Evolutionary conservation across 306 rosid species (phyloP).

Genomic region (Vigna angularis): DNA sequence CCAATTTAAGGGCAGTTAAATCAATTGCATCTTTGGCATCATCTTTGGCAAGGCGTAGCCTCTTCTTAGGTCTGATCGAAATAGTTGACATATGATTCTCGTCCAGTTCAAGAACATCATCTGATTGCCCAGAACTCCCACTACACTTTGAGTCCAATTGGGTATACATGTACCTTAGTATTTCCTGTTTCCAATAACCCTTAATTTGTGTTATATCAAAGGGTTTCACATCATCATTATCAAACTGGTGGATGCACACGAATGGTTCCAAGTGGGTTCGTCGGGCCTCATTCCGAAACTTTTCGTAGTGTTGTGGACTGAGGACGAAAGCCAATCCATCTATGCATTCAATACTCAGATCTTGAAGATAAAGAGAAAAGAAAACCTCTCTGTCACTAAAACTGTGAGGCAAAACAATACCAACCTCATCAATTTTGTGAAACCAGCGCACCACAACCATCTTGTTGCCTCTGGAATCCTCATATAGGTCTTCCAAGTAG

Average conservation of each 20-base stretch:
- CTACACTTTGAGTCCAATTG: conserved; percentile 51
- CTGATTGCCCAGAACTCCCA: conserved; percentile 57
- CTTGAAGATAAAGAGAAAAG: conserved; percentile 95
- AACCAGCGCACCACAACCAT: conserved; percentile 99
- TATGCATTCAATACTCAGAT: conserved; percentile 96
- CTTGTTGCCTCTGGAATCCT: conserved; percentile 91
- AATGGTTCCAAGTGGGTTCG: conserved; percentile 64
- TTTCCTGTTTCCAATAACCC: conserved; percentile 92
- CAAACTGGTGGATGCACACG: conserved; percentile 68
- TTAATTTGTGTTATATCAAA: conserved; percentile 77
- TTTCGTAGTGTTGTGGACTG: conserved; percentile 77
- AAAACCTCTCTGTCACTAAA: conserved; percentile 94
- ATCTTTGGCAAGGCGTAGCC: conserved; percentile 46
- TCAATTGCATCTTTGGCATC: conserved; percentile 46
- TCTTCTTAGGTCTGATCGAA: conserved; percentile 69
- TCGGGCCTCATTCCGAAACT: conserved; percentile 64
- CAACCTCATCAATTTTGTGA: conserved; percentile 98
- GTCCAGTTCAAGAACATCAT: conserved; percentile 49
- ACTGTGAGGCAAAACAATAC: conserved; percentile 79
- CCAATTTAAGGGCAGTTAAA: conserved; percentile 20
- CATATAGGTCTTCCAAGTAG: conserved; percentile 90
- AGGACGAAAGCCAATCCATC: conserved; percentile 93
- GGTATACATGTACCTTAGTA: conserved; percentile 65
- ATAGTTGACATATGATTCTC: conserved; percentile 42
- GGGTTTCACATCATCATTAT: conserved; percentile 71